Evolutionary conservation across 2,329 filamentous ascomycete species (phyloP), one percentile per base, ranked within the genome.

Genomic region (Botrytis cinerea): DNA sequence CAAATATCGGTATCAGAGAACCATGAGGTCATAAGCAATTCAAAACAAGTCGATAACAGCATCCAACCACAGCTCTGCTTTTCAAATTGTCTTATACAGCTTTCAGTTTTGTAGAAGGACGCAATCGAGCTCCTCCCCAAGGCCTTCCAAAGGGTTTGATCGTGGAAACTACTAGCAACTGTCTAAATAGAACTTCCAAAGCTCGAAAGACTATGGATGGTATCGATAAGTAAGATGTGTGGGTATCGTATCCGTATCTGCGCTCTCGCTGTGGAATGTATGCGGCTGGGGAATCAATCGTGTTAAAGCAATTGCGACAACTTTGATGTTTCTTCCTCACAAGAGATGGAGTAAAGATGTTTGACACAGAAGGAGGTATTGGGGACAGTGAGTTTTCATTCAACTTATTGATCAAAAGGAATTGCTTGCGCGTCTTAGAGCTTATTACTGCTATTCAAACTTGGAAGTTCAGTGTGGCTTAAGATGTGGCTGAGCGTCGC

Each of bases 141-240:
- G 25, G 48, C 10, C 35, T 32, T 32, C 22, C 18, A 22, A 43
- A 43, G 35, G 48, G 20, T 28, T 57, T 57, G 66, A 25, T 6
- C 1, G 28, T 43, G 57, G n/a, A 32, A 57, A 16, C 18, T 12
- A 38, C 40, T 57, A 48, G 25, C 45, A 38, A 9, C 38, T 38
- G 32, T 57, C 43, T 25, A 20, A 43, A 38, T 43, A 69, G 48
- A 43, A 6, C 35, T 43, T 40, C 14, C 25, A 10, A 57, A 54
- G 48, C 22, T 38, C 32, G 66, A 40, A 66, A 66, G 63, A 66
- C 28, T 35, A 25, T 61, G 18, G 28, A 45, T 46, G 57, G 16
- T 72, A 61, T 68, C 51, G 70, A 68, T 68, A 72, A 72, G 71
- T 72, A n/a, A 28, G 51, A 67, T 18, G 32, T 46, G 48, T 45